A percentile compares a stretch with the other conserved stretches of the same genome.
Conservation (phyloP, 192 early-diverging fungal species). For the Linnemannia zychae region DNA sequence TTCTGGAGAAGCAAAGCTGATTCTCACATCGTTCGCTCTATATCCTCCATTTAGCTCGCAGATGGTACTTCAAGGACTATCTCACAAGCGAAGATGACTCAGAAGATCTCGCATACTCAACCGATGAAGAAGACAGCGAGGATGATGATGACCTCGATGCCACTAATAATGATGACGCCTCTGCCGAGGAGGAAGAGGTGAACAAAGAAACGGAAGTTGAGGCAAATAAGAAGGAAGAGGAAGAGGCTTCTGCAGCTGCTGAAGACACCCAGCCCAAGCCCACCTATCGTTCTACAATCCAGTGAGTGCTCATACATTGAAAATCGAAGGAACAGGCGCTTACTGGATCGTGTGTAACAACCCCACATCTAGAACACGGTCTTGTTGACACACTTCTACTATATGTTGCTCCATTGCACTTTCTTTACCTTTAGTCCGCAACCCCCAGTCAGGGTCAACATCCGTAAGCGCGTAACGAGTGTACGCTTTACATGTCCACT, state of each 20-base stretch:
- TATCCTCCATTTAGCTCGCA: neutral
- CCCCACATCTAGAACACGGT: neutral
- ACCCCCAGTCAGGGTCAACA: neutral
- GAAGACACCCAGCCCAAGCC: neutral
- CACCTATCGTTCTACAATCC: neutral
- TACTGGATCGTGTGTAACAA: too few species aligned
- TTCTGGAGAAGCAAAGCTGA: too few species aligned
- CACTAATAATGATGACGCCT: neutral
- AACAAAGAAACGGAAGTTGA: neutral
- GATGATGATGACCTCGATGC: neutral
- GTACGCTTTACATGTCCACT: neutral
- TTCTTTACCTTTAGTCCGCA: neutral
- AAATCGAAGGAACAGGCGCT: neutral
- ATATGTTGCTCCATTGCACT: neutral
- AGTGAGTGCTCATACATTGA: neutral
- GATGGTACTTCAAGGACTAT: slow-evolving; percentile 6
- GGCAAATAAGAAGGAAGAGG: neutral
- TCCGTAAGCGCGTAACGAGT: neutral
- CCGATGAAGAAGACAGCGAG: neutral
- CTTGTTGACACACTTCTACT: neutral
- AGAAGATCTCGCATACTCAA: neutral
- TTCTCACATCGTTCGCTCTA: too few species aligned
- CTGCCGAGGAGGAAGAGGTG: neutral
- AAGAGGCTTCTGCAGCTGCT: neutral
- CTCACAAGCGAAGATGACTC: neutral